Percentiles rank a stretch among this genome's conserved stretches.
phyloP scores from a whole-genome alignment of 257 asterid species.

The Coffea canephora region DNA sequence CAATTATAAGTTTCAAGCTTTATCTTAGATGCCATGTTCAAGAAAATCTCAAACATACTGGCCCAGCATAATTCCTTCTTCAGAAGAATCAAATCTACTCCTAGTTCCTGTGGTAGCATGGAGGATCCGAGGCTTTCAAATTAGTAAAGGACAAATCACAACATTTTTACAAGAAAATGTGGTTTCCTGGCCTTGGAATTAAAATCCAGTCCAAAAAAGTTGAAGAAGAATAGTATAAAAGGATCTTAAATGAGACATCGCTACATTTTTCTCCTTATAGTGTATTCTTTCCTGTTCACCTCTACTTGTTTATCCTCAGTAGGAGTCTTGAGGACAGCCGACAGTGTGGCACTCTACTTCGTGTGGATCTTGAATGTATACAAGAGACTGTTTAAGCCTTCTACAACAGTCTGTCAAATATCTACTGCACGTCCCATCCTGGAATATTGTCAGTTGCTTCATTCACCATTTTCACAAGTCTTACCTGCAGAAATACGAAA shows the following conservation, averaged over 20 bases:
- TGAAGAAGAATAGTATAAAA: background rate
- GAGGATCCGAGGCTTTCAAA: background rate
- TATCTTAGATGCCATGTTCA: too few relatives aligned
- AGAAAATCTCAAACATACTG: too few relatives aligned
- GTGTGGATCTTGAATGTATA: background rate
- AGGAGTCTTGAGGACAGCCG: background rate
- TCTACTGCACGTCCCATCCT: slow-evolving; percentile 59
- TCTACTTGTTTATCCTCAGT: background rate
- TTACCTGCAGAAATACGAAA: slow-evolving; percentile 45
- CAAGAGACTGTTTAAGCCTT: background rate
- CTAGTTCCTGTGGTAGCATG: background rate
- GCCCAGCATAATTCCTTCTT: too few relatives aligned
- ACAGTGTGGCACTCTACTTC: background rate
- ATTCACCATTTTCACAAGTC: slow-evolving; percentile 81
- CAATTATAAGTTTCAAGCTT: too few relatives aligned
- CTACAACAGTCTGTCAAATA: background rate
- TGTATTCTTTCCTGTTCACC: slow-evolving; percentile 1
- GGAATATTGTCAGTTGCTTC: slow-evolving; percentile 92
- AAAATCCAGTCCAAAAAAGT: background rate
- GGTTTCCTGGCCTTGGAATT: background rate
- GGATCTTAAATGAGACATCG: background rate
- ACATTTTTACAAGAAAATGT: background rate
- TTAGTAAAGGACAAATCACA: background rate
- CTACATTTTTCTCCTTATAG: background rate
- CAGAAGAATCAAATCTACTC: background rate